These are phyloP conservation scores for Boeremia exigua DNA, from an alignment of 2,329 filamentous ascomycete species.

Conservation along the genomic window DNA sequence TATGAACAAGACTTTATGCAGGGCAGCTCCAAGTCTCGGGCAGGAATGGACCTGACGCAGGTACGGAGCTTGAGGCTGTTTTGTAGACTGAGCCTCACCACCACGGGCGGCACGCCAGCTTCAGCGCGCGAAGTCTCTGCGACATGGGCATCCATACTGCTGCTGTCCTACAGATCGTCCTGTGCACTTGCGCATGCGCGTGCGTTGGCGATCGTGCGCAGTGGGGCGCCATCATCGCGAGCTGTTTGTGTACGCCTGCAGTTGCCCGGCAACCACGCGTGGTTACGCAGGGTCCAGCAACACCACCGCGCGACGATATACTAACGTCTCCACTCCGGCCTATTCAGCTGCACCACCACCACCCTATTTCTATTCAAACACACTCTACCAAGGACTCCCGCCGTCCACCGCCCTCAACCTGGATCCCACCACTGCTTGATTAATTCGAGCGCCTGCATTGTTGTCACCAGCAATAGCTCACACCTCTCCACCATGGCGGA, in stretches of 20 bases:
- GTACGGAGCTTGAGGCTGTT: slow-evolving; percentile 10
- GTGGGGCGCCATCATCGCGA: slow-evolving; percentile 23
- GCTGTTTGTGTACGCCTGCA: slow-evolving; percentile 27
- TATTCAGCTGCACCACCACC: slow-evolving; percentile 18
- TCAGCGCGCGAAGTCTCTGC: neutral
- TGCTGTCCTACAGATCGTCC: neutral
- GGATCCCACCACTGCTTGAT: slow-evolving; percentile 21
- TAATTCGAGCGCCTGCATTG: slow-evolving; percentile 24
- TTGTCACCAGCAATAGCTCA: slow-evolving; percentile 24
- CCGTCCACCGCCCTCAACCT: slow-evolving; percentile 32
- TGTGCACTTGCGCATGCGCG: slow-evolving; percentile 8
- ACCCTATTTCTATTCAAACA: slow-evolving; percentile 39
- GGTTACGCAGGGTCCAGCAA: slow-evolving; percentile 22
- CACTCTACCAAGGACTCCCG: slow-evolving; percentile 29
- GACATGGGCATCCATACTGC: neutral
- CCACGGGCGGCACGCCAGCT: neutral
- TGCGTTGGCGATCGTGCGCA: slow-evolving; percentile 13
- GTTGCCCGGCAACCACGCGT: slow-evolving; percentile 34
- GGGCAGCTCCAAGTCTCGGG: slow-evolving; percentile 13
- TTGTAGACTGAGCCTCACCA: neutral
- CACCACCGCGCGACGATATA: slow-evolving; percentile 10
- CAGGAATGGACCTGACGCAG: slow-evolving; percentile 20
- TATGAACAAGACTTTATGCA: slow-evolving; percentile 23
- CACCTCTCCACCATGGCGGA: slow-evolving; percentile 67
- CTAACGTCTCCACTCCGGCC: slow-evolving; percentile 4